These are phyloP conservation scores for Paracamarosporium sp. DNA, from an alignment of 2,329 filamentous ascomycete genomes.

Conservation along the genomic window DNA sequence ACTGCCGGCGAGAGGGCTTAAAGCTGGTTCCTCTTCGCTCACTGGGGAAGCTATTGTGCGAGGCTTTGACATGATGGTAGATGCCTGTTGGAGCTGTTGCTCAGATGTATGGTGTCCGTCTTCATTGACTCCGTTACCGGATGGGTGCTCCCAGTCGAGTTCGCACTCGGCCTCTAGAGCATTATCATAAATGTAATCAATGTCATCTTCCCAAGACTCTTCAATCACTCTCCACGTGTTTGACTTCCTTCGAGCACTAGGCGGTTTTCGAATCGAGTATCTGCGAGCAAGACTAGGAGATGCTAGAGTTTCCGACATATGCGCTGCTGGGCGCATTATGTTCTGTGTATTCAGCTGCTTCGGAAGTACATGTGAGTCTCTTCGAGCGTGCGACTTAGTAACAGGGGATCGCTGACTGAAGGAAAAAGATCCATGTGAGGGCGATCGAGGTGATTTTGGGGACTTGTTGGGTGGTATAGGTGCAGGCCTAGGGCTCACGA, in stretches of 20 bases:
- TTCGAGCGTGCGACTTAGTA: conserved; percentile 23
- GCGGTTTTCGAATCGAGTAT: conserved; percentile 27
- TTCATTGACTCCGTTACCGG: conserved; percentile 32
- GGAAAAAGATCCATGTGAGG: conserved; percentile 35
- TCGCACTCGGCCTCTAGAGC: conserved; percentile 67
- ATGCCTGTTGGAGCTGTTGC: conserved; percentile 12
- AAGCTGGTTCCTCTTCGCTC: conserved; percentile 8
- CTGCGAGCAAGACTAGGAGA: conserved; percentile 46
- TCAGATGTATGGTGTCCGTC: conserved; percentile 42
- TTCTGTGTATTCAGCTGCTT: conserved; percentile 25
- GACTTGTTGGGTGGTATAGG: conserved; percentile 36
- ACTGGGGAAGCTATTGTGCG: conserved; percentile 7
- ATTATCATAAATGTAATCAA: conserved; percentile 68
- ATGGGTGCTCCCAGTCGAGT: conserved; percentile 61
- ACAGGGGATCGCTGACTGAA: conserved; percentile 34
- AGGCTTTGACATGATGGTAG: conserved; percentile 8
- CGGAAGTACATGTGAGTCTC: conserved; percentile 27
- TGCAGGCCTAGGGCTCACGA: conserved; percentile 41
- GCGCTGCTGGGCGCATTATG: conserved; percentile 41
- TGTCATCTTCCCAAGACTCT: conserved; percentile 66
- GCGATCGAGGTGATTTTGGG: conserved; percentile 33
- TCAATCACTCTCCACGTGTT: conserved; percentile 47
- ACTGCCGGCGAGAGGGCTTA: conserved; percentile 20
- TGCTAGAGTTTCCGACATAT: conserved; percentile 55
- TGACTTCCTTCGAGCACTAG: conserved; percentile 34